A percentile compares a stretch with the other conserved stretches of the same genome.
Conservation (phyloP, 1,284 basidiomycete genomes). For the Malassezia brasiliensis region DNA sequence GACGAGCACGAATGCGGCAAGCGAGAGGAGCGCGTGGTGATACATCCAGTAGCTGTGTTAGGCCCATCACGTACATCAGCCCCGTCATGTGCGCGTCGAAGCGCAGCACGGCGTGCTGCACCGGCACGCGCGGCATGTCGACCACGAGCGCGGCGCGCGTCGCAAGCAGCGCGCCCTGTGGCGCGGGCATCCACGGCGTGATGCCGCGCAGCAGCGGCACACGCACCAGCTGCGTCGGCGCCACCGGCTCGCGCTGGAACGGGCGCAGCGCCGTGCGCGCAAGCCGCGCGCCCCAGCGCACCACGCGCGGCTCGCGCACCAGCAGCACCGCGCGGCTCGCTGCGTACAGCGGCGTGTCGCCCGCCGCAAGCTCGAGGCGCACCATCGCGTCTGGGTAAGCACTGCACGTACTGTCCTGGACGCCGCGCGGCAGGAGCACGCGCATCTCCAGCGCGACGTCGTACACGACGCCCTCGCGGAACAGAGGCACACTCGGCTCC, state of each 20-base stretch:
- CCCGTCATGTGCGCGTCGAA: constrained; percentile 43
- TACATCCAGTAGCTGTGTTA: constrained; percentile 39
- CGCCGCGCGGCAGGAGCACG: constrained; percentile 22
- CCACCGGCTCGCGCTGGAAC: constrained; percentile 6
- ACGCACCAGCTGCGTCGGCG: constrained; percentile 24
- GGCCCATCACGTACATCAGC: constrained; percentile 18
- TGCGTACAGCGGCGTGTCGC: constrained; percentile 2
- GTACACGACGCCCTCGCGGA: constrained; percentile 40
- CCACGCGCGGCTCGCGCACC: constrained; percentile 7
- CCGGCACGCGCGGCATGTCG: constrained; percentile 5
- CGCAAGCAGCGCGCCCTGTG: not conserved
- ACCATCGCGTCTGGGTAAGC: constrained; percentile 24
- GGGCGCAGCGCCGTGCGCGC: constrained; percentile 2
- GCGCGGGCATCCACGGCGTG: constrained; percentile 16
- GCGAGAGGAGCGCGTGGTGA: constrained; percentile 35
- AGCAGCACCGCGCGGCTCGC: constrained; percentile 5
- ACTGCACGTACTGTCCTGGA: not conserved
- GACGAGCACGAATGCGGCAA: constrained; percentile 34
- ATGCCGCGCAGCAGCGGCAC: constrained; percentile 29
- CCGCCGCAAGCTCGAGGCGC: constrained; percentile 18
- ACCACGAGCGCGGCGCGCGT: not conserved
- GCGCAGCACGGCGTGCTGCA: constrained; percentile 33
- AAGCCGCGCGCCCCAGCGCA: constrained; percentile 13
- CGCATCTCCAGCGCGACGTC: constrained; percentile 40
- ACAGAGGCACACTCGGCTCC: constrained; percentile 21